Base-by-base conservation (phyloP, 176 grass and related monocot species). In the Canna indica region DNA sequence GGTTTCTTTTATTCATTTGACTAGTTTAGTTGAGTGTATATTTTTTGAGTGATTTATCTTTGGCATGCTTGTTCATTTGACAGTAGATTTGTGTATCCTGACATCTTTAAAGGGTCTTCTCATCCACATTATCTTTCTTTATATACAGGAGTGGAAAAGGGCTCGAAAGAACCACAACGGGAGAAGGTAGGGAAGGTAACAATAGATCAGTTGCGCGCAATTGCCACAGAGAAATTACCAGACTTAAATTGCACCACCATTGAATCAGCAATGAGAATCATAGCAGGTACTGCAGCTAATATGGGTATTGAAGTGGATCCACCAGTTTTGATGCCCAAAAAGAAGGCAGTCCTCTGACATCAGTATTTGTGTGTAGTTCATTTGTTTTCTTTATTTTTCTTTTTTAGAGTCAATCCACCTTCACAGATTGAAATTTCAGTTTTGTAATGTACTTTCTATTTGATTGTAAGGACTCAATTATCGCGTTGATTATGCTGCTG, bases 241-340 rank as follows among this genome's bases (percentile, higher is more conserved):
- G 92, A 91, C 69, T 83, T 96, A 73, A 91, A 96, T 78, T 96
- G 88, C 73, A 96, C 83, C 59, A 96, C 53, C 61, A 87, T 91
- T 14, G 92, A 96, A 13, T 88, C 92, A 5, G 88, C 92, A 20
- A 96, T 96, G 92, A 85, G 85, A 73, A 91, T 91, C 70, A 84
- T 96, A 25, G 85, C 92, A 28, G 92, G 92, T 70, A 96, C 88
- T 28, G 92, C 92, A 0, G 88, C 85, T 75, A 96, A 96, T 81
- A 96, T 96, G 92, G 92, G 88, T 60, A 96, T 96, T 45, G 85
- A 86, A 34, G 32, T 88, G 22, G 88, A 96, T 28, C 88, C 92
- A 34, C 83, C 92, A 36, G 83, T 96, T 32, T 83, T 96, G 54
- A 73, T 71, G 69, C 86, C 82, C 45, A 96, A 96, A 63, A 76